Evolutionary conservation across 495 filamentous ascomycete genomes (phyloP), one percentile per base, ranked within the genome.

Genomic region (Pyronema domesticum): DNA sequence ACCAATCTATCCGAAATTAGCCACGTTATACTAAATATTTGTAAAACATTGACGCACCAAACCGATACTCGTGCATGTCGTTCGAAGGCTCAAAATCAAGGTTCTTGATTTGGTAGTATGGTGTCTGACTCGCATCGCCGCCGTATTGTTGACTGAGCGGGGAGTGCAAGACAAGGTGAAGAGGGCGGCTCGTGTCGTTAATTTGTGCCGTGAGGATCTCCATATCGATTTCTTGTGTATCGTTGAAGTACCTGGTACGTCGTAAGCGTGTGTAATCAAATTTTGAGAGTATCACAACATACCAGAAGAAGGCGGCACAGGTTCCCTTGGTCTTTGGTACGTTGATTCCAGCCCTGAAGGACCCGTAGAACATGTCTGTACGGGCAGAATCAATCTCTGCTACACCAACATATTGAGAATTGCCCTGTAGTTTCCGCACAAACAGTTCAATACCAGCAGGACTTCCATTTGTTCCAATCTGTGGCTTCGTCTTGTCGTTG

Each of bases 291-390:
- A 50, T 1, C 30, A 23, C 30, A 50, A 63, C 71, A 34, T 69
- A 86, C 79, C 81, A 87, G 64, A 86, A 88, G 64, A 86, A 86
- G 13, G 83, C 81, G 17, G 73, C 78, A 66, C 83, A 88, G 7
- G 83, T 86, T 11, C 83, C 83, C 23, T 68, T 60, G 5, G 74
- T 59, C 53, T 60, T 60, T 1, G 80, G 74, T 39, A 80, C 58
- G 68, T 78, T 82, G 66, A 86, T 78, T 35, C 73, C 74, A 3
- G 79, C 76, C 10, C 83, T 69, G 58, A 81, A 86, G 47, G 73
- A 79, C 1, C 84, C 83, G 59, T 74, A 82, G 7, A 73, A 60
- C 61, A 83, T 68, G 61, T 87, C 79, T n/a, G 64, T 53, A 34
- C 80, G 67, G 4, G 63, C 58, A 23, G 76, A 75, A 35, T 74